phyloP scores from a whole-genome alignment of 2,329 filamentous ascomycete species.

The Neocatenulostroma microsporum region DNA sequence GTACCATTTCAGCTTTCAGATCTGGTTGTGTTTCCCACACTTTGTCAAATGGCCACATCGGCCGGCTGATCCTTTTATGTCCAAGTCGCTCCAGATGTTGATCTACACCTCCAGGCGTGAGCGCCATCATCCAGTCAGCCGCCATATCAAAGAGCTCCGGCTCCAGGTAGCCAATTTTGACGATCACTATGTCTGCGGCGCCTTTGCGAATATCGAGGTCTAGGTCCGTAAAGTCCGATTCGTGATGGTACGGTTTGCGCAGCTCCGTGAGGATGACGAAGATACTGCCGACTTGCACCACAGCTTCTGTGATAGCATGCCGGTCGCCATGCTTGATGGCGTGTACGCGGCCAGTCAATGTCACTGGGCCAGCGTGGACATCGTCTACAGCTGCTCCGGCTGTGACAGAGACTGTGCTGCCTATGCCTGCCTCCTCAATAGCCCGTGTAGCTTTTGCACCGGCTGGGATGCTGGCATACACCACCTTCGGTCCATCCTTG shows the following conservation, averaged over 20 bases:
- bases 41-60: constrained; percentile 17
- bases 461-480: constrained; percentile 16
- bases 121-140: constrained; percentile 16
- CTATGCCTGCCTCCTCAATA: constrained; percentile 12
- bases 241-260: constrained; percentile 18
- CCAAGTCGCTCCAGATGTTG: constrained; percentile 14
- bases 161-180: constrained; percentile 19
- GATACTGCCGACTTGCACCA: constrained; percentile 13
- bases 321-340: constrained; percentile 12
- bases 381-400: constrained; percentile 15
- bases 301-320: constrained; percentile 13
- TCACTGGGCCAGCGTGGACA: constrained; percentile 13
- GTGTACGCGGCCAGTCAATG: constrained; percentile 14
- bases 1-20: constrained; percentile 12
- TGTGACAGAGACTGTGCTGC: constrained; percentile 10
- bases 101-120: constrained; percentile 17
- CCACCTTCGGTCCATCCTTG: constrained; percentile 6
- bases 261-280: constrained; percentile 16
- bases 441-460: constrained; percentile 10
- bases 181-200: constrained; percentile 14
- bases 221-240: constrained; percentile 14
- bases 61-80: constrained; percentile 12
- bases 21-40: constrained; percentile 8
- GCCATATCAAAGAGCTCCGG: constrained; percentile 18
- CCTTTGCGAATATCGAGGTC: constrained; percentile 10